A percentile compares a stretch with the other conserved stretches of the same genome.
Conservation (phyloP, 1,139 yeast genomes). For the Yamadazyma membranifaciens region DNA sequence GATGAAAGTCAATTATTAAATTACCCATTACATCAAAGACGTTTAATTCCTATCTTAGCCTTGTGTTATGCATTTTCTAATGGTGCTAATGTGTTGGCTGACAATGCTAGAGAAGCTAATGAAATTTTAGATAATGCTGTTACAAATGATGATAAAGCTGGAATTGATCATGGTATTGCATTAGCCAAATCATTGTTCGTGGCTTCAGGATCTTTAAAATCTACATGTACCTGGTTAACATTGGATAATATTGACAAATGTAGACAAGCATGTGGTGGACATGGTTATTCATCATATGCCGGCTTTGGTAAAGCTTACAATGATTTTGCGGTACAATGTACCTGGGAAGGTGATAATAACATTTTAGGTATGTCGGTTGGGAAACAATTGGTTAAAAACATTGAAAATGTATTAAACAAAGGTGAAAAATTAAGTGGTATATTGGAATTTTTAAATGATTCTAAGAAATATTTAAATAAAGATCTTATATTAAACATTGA, state of each 20-base stretch:
- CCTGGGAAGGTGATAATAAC: constrained; percentile 56
- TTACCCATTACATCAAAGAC: constrained; percentile 83
- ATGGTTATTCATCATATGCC: constrained; percentile 47
- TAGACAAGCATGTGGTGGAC: constrained; percentile 55
- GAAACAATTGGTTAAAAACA: constrained; percentile 45
- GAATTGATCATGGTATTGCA: constrained; percentile 37
- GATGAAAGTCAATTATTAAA: constrained; percentile 68
- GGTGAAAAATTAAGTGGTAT: constrained; percentile 36
- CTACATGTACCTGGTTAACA: constrained; percentile 50
- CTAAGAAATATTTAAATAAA: constrained; percentile 28
- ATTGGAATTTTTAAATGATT: constrained; percentile 35
- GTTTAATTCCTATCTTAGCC: constrained; percentile 79
- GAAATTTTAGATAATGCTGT: constrained; percentile 55
- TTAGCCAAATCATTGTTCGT: constrained; percentile 44
- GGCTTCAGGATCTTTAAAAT: constrained; percentile 49
- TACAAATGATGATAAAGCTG: constrained; percentile 38
- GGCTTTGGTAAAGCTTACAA: constrained; percentile 49
- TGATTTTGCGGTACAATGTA: constrained; percentile 53
- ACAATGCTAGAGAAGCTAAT: constrained; percentile 47
- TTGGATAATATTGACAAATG: constrained; percentile 46
- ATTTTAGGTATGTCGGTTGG: constrained; percentile 48
- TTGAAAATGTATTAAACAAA: constrained; percentile 31
- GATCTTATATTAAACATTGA: constrained; percentile 25
- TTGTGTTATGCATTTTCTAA: constrained; percentile 76
- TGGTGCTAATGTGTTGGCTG: constrained; percentile 63